These are phyloP conservation scores for Kwoniella botswanensis DNA, from an alignment of 768 basidiomycete genomes.

Conservation along the genomic window DNA sequence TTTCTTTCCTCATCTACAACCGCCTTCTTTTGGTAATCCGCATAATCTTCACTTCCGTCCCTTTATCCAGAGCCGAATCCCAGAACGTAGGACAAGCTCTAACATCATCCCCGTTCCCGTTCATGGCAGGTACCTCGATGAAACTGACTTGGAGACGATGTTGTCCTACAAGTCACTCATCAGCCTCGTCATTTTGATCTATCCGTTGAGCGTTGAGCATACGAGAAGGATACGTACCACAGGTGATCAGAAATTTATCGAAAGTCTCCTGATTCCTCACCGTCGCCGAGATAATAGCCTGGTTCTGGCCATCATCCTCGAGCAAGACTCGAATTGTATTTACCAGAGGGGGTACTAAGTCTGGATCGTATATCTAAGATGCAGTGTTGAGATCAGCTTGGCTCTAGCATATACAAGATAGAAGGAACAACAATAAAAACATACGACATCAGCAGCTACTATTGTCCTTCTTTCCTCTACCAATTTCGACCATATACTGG, in stretches of 20 bases:
- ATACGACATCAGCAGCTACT: slow-evolving; percentile 55
- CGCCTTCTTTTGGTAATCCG: slow-evolving; percentile 17
- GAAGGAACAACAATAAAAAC: slow-evolving; percentile 13
- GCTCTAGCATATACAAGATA: neutral
- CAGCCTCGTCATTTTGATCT: no score
- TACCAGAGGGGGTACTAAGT: slow-evolving; percentile 48
- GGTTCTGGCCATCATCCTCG: neutral
- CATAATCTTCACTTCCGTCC: slow-evolving; percentile 40
- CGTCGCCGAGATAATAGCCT: slow-evolving; percentile 53
- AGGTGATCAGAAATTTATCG: slow-evolving; percentile 36
- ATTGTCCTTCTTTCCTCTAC: slow-evolving; percentile 27
- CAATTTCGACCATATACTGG: slow-evolving; percentile 32
- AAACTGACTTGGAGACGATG: slow-evolving; percentile 9
- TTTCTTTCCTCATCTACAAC: no score
- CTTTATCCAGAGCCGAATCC: slow-evolving; percentile 44
- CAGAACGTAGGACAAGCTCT: slow-evolving; percentile 36
- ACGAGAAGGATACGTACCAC: slow-evolving; percentile 34
- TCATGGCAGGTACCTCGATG: slow-evolving; percentile 29
- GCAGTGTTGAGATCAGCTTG: neutral
- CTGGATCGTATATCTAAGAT: slow-evolving; percentile 56
- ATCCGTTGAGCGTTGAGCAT: no score
- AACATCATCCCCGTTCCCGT: neutral
- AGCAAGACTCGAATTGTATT: slow-evolving; percentile 38
- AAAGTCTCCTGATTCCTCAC: slow-evolving; percentile 51
- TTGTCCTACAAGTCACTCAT: slow-evolving; percentile 10